Conservation (phyloP, 768 basidiomycete species). For the Amanita subjunquillea region DNA sequence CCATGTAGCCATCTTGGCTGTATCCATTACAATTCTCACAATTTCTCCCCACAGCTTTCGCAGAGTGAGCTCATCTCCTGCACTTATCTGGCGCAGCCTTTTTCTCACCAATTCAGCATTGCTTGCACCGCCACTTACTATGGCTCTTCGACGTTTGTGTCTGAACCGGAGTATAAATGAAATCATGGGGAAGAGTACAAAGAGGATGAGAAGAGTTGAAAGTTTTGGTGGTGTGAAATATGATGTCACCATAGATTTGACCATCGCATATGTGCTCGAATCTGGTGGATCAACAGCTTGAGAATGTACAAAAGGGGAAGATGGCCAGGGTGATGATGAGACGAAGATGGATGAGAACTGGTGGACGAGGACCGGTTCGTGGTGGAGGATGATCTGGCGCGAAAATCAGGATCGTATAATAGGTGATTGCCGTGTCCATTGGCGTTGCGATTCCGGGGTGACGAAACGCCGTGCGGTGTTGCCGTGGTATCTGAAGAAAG, state of each 20-base stretch:
- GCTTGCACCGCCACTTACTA: conserved; percentile 24
- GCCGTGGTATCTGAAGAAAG: conserved; percentile 28
- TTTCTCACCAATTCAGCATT: conserved; percentile 51
- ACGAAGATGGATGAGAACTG: conserved; percentile 15
- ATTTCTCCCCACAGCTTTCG: conserved; percentile 40
- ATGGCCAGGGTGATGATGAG: conserved; percentile 9
- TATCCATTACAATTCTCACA: conserved; percentile 47
- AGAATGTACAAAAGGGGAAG: conserved; percentile 14
- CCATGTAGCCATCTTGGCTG: conserved; percentile 67
- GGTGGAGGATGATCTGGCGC: not conserved
- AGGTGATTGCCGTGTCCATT: not conserved
- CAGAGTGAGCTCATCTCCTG: conserved; percentile 24
- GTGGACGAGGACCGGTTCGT: conserved; percentile 12
- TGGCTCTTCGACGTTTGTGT: not conserved
- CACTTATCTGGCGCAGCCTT: conserved; percentile 35
- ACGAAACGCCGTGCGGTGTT: conserved; percentile 17
- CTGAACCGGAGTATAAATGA: conserved; percentile 43
- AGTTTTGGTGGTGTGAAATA: conserved; percentile 40
- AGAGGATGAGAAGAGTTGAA: conserved; percentile 37
- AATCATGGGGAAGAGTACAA: conserved; percentile 33
- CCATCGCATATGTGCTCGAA: conserved; percentile 25
- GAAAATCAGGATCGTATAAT: not conserved
- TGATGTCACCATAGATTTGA: conserved; percentile 37
- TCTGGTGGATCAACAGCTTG: conserved; percentile 15
- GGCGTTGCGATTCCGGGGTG: conserved; percentile 7